These are phyloP conservation scores for Leucocoprinus sp. DNA, from an alignment of 768 basidiomycete genomes.

Conservation along the genomic window DNA sequence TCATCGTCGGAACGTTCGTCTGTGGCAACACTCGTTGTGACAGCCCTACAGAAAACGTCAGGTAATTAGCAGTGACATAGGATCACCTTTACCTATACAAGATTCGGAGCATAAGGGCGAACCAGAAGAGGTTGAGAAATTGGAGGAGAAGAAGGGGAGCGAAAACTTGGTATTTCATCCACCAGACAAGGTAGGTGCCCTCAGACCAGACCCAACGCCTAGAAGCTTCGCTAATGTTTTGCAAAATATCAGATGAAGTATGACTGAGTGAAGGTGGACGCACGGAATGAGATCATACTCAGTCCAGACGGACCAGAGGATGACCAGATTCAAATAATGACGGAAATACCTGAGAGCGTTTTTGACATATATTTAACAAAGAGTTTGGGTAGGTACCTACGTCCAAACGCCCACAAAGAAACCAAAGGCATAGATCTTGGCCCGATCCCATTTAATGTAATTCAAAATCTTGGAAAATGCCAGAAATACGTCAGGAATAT, in stretches of 20 bases:
- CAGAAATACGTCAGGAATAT: conserved; percentile 84
- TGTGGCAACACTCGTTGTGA: conserved; percentile 36
- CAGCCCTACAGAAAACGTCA: conserved; percentile 34
- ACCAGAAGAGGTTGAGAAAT: conserved; percentile 90
- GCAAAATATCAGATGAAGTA: neutral
- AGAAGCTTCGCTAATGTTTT: conserved; percentile 35
- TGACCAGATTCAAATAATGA: conserved; percentile 80
- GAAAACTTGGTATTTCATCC: conserved; percentile 84
- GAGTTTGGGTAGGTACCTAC: conserved; percentile 41
- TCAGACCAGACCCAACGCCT: conserved; percentile 51
- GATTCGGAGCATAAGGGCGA: conserved; percentile 74
- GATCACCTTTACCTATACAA: conserved; percentile 50
- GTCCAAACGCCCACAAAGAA: conserved; percentile 72
- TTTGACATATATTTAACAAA: too few relatives aligned
- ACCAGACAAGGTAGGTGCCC: conserved; percentile 64
- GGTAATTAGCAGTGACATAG: conserved; percentile 4
- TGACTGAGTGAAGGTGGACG: conserved; percentile 20
- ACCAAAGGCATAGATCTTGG: conserved; percentile 56
- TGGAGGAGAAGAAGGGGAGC: conserved; percentile 67
- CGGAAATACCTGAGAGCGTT: conserved; percentile 70
- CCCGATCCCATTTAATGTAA: conserved; percentile 64
- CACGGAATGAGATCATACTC: conserved; percentile 74
- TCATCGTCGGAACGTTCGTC: conserved; percentile 84
- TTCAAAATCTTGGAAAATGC: conserved; percentile 83
- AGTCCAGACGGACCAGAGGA: conserved; percentile 81